Evolutionary conservation across 2,329 filamentous ascomycete species (phyloP), one percentile per base, ranked within the genome.

Genomic region (Xylaria sp.): DNA sequence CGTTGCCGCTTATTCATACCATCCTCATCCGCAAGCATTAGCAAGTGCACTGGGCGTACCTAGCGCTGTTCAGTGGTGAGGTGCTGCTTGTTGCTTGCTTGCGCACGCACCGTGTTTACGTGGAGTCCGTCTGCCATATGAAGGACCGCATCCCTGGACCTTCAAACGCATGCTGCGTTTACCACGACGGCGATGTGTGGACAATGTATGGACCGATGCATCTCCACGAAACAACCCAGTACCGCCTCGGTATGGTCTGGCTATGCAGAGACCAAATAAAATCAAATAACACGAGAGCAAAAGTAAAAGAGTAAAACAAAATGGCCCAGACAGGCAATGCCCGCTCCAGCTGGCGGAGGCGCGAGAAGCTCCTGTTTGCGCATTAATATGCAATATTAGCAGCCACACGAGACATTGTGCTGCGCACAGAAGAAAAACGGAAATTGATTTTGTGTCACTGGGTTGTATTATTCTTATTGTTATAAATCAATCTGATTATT

Each of bases 381-480:
- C 67, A 72, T 70, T 61, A 68, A 63, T 66, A 52, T 48, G 60
- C 64, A 67, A 70, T 68, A 71, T 71, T 69, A 63, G 66, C 60
- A 69, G 63, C 66, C 64, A 66, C 62, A 67, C 61, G 65, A 72
- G 69, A 73, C 66, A 73, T 54, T 55, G 64, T 59, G 57, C 57
- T 58, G 58, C 64, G 65, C 62, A 69, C 66, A 69, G 69, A 70
- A 69, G 69, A 65, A 67, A 66, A 67, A 71, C 50, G 69, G 69
- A 69, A 63, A 71, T 70, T 71, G 61, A 48, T 62, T 60, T 66
- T 59, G 71, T 71, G 69, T 65, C 56, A 72, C 70, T 62, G 56
- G 31, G 58, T 55, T 64, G 57, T 58, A 65, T 66, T 55, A 44
- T 34, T 48, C 31, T 55, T 28, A 37, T 37, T 37, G 34, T 37